Percentiles rank a stretch among this genome's conserved stretches.
Evolutionary conservation across 495 filamentous ascomycete species (phyloP).

Genomic region (Neurospora cerealis): DNA sequence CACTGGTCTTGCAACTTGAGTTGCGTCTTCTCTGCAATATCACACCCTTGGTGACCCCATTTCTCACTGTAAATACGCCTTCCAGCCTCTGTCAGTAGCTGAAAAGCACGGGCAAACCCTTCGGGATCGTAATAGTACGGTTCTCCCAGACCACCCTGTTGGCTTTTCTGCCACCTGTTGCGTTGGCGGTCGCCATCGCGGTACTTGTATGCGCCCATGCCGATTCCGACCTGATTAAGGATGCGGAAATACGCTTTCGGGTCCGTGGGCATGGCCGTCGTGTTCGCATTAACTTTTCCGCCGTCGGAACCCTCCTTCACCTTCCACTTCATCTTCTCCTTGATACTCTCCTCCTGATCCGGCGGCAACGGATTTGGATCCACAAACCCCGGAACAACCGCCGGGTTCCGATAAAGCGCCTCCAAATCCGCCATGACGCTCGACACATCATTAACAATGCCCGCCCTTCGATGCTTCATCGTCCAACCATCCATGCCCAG

Average conservation of each 20-base stretch:
- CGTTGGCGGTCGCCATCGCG: slow-evolving; percentile 27
- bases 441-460: slow-evolving; percentile 43
- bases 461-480: slow-evolving; percentile 32
- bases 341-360: slow-evolving; percentile 5
- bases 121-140: slow-evolving; percentile 46
- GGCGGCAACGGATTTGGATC: slow-evolving; percentile 31
- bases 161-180: slow-evolving; percentile 51
- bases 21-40: slow-evolving; percentile 29
- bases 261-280: slow-evolving; percentile 11
- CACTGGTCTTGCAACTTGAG: slow-evolving; percentile 41
- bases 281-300: not conserved
- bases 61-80: slow-evolving; percentile 42
- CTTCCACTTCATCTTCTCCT: slow-evolving; percentile 8
- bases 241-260: slow-evolving; percentile 21
- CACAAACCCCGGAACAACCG: slow-evolving; percentile 19
- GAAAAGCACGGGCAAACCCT: slow-evolving; percentile 44
- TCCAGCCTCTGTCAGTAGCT: slow-evolving; percentile 44
- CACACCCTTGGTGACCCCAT: slow-evolving; percentile 48
- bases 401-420: slow-evolving; percentile 34
- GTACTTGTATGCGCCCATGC: slow-evolving; percentile 34
- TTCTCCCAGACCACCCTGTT: slow-evolving; percentile 50
- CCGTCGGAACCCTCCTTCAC: not conserved
- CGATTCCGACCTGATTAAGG: slow-evolving; percentile 16
- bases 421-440: slow-evolving; percentile 32
- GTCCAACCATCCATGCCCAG: slow-evolving; percentile 42